Evolutionary conservation across 2,329 filamentous ascomycete genomes (phyloP), one percentile per base, ranked within the genome.

Genomic region (Colletotrichum theobromicola): DNA sequence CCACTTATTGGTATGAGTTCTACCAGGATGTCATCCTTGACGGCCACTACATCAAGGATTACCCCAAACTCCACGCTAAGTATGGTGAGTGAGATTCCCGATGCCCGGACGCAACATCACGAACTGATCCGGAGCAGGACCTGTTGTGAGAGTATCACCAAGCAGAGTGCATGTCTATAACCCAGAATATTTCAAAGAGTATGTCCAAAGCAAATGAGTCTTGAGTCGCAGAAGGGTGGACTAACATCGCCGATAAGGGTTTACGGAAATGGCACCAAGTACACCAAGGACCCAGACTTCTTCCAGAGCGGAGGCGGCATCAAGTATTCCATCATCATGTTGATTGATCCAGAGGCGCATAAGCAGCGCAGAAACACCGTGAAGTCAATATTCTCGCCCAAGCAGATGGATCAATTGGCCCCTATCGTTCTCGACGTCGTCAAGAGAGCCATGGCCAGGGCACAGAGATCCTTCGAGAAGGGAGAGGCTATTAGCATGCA

Each of bases 1-100:
- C 79, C 18, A 78, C 79, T 1, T 75, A 76, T 7, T 76, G 76
- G 53, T 80, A 81, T 34, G 82, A 83, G 61, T 81, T 77, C 10
- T 83, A 70, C 30, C 67, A 70, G 30, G 67, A 70, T 64, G 67
- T 70, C 10, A 65, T 70, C 34, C 67, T 70, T 32, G 58, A 70
- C 16, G 67, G 67, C 42, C 37, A 70, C 21, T 70, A 65, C 42
- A 35, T 70, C 32, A 70, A 64, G 30, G 37, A 70, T 53, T 70
- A 70, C 42, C 67, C 67, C 32, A 32, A 28, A 21, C 46, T 70
- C 26, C 67, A 70, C n/a, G 67, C 67, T 7, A 70, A 70, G 24
- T 67, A 67, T 26, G 64, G 64, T 67, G 50, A 67, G 64, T 24
- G 32, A 57, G 50, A 67, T 21, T 4, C 37, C 37, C 61, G 18